A percentile compares a stretch with the other conserved stretches of the same genome.
Evolutionary conservation across 2,329 filamentous ascomycete species (phyloP).

Genomic region (Lasiodiplodia theobromae): DNA sequence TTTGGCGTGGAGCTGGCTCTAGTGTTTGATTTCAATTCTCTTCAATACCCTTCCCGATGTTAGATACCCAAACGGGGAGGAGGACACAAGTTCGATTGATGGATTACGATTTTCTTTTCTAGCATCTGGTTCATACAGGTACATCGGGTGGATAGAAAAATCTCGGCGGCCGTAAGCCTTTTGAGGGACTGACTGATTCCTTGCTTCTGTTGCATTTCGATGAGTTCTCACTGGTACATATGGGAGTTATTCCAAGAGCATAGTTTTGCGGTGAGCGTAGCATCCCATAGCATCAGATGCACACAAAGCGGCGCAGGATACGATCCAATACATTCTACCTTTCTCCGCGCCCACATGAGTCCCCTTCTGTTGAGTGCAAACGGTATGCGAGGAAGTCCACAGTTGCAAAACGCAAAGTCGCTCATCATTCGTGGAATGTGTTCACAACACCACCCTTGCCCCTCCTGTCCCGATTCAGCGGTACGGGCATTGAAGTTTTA

Average conservation of each 20-base stretch:
- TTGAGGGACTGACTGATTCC: slow-evolving; percentile 4
- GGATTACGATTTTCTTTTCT: slow-evolving; percentile 20
- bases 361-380: neutral
- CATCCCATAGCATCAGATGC: slow-evolving; percentile 19
- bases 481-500: neutral
- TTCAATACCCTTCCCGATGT: slow-evolving; percentile 19
- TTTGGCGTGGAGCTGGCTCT: slow-evolving; percentile 23
- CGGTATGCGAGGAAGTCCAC: neutral
- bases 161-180: neutral
- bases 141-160: slow-evolving; percentile 24
- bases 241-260: slow-evolving; percentile 14
- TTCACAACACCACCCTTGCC: neutral
- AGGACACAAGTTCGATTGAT: neutral
- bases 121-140: slow-evolving; percentile 7
- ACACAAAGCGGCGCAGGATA: slow-evolving; percentile 14
- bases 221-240: slow-evolving; percentile 13
- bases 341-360: slow-evolving; percentile 5
- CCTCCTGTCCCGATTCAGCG: neutral
- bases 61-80: slow-evolving; percentile 22
- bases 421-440: slow-evolving; percentile 2
- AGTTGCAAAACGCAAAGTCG: neutral
- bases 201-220: slow-evolving; percentile 9
- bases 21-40: slow-evolving; percentile 16
- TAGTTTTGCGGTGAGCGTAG: slow-evolving; percentile 7
- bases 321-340: slow-evolving; percentile 13